Percentiles rank a stretch among this genome's conserved stretches.
Evolutionary conservation across 768 basidiomycete genomes (phyloP).

Genomic region (Macrolepiota albuminosa): DNA sequence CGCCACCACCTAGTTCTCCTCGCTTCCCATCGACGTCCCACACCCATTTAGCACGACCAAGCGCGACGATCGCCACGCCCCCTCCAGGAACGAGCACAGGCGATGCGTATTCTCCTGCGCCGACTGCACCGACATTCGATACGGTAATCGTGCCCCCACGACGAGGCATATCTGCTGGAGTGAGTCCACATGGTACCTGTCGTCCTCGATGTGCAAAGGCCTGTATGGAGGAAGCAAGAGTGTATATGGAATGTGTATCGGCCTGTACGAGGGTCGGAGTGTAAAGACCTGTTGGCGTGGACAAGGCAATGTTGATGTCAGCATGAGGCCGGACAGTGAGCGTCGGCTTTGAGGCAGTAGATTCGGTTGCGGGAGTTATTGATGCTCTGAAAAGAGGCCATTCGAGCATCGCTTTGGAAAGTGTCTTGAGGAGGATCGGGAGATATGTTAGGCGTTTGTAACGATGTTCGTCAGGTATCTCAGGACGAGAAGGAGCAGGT

Average conservation of each 20-base stretch:
- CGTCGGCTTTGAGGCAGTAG: slow-evolving; percentile 46
- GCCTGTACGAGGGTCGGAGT: slow-evolving; percentile 64
- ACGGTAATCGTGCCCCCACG: slow-evolving; percentile 78
- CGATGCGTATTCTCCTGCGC: slow-evolving; percentile 60
- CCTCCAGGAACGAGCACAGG: slow-evolving; percentile 81
- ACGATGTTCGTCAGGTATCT: slow-evolving; percentile 46
- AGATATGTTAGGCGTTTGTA: slow-evolving; percentile 74
- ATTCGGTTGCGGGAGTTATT: slow-evolving; percentile 41
- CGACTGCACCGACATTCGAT: slow-evolving; percentile 81
- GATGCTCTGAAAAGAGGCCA: slow-evolving; percentile 83
- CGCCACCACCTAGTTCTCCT: slow-evolving; percentile 44
- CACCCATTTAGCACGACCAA: slow-evolving; percentile 75
- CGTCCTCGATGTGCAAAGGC: slow-evolving; percentile 63
- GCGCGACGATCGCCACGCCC: slow-evolving; percentile 80
- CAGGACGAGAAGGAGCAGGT: slow-evolving; percentile 33
- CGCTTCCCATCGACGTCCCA: slow-evolving; percentile 56
- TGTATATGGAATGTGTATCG: slow-evolving; percentile 52
- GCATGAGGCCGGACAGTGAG: slow-evolving; percentile 69
- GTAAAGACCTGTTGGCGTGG: slow-evolving; percentile 80
- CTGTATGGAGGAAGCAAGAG: slow-evolving; percentile 55
- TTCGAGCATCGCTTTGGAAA: slow-evolving; percentile 73
- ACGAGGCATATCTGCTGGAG: slow-evolving; percentile 64
- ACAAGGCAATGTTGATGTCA: slow-evolving; percentile 74
- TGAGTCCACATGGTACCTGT: slow-evolving; percentile 60
- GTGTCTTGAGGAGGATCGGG: slow-evolving; percentile 78